These are phyloP conservation scores for Brettanomyces bruxellensis DNA, from an alignment of 805 yeast genomes.

Conservation along the genomic window DNA sequence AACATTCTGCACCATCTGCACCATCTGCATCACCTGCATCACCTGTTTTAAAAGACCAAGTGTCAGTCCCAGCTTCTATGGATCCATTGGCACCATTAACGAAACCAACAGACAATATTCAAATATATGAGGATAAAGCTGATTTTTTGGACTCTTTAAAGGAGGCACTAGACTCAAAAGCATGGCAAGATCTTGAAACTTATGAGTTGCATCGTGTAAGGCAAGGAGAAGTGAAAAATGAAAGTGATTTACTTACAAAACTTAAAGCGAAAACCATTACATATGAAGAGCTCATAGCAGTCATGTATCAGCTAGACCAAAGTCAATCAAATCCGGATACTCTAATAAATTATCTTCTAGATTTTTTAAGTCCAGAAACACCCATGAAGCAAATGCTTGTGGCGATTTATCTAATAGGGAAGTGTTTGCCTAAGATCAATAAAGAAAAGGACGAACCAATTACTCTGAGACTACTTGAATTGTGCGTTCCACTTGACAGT, in stretches of 20 bases:
- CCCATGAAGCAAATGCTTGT: constrained; percentile 7
- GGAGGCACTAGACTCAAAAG: constrained; percentile 14
- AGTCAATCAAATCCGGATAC: background rate
- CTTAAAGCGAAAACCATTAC: background rate
- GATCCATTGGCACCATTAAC: constrained; percentile 19
- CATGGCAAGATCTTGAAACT: constrained; percentile 2
- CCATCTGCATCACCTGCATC: too few species aligned
- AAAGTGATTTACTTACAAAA: background rate
- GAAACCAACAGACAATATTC: constrained; percentile 8
- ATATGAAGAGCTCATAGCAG: background rate
- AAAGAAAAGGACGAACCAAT: constrained; percentile 3
- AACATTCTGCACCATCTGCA: too few species aligned
- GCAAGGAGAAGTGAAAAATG: background rate
- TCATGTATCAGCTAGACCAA: background rate
- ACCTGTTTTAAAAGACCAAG: too few species aligned
- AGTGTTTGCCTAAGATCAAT: constrained; percentile 8
- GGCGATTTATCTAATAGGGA: constrained; percentile 6
- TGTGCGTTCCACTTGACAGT: constrained; percentile 3
- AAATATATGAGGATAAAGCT: constrained; percentile 14
- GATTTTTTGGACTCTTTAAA: constrained; percentile 1
- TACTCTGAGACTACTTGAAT: constrained; percentile 10
- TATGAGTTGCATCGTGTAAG: constrained; percentile 1
- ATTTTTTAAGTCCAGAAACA: constrained; percentile 5
- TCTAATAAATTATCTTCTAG: background rate
- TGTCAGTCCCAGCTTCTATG: constrained; percentile 11